Base-by-base conservation (phyloP, 768 basidiomycete genomes). In the Flagelloscypha sp. region DNA sequence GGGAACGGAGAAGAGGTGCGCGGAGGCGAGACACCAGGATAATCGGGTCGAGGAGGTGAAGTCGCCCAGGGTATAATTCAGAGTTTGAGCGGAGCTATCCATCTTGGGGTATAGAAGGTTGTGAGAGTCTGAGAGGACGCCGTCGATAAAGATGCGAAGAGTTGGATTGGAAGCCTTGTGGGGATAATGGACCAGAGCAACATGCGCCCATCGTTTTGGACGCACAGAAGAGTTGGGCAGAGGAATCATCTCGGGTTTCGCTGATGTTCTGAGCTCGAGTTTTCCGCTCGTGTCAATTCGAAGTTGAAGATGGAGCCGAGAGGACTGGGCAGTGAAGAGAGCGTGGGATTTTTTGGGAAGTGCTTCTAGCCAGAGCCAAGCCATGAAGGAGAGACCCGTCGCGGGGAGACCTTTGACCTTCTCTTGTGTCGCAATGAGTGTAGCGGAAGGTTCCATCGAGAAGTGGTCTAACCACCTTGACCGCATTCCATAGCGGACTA, bases 401-500 rank as follows among this genome's bases (percentile, higher is more conserved):
- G 61, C 46, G 0, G 82, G 78, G 28, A 86, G 53, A 0, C 72
- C 71, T 40, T 67, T 70, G 23, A 55, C 50, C n/a, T 55, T 59
- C n/a, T 63, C 59, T 29, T 76, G 69, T 1, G 57, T 55, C 21
- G 79, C 51, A 3, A 63, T 58, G 5, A 86, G 44, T 7, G 70
- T 58, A 3, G 80, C 71, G 5, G 60, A 52, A 2, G 68, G 67
- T 49, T 77, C 76, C 46, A 88, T 58, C 3, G 76, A 82, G 41
- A 90, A 71, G 50, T 89, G 86, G 37, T 77, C 72, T 1, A 82
- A 75, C 87, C 86, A 89, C 22, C 76, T 69, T 24, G 76, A 76
- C 53, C 74, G 80, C 67, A 84, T 78, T 3, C 74, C 76, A 30
- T 70, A 66, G 6, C 81, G 72, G 35, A 89, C 65, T 18, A 86